Evolutionary conservation across 2,329 filamentous ascomycete species (phyloP), one percentile per base, ranked within the genome.

Genomic region (Nemania abortiva): DNA sequence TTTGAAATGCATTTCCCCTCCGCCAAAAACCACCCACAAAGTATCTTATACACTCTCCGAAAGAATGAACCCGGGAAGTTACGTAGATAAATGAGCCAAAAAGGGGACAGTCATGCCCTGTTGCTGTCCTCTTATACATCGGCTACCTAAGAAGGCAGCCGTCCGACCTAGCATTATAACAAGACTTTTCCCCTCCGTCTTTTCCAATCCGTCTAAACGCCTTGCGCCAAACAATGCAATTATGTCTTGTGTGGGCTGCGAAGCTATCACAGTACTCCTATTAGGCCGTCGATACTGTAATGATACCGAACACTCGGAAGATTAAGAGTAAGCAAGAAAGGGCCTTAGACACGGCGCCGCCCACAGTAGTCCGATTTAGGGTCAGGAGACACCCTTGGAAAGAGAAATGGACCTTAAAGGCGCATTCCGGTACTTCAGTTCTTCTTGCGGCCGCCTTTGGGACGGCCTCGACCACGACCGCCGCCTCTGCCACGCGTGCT

Each of bases 401-500:
- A 18, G 2, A 42, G 11, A 2, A 42, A 5, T 18, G 15, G 11
- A 11, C 11, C 6, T 15, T 18, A 20, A 11, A 50, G 24, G 5
- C 5, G 24, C 49, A 29, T n/a, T 6, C 22, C 11, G 22, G 15
- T 37, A 31, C 18, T 34, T 67, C 37, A 72, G 18, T 61, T 71
- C 61, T 72, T 76, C 63, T 76, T 77, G 1, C 75, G 70, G 1
- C 75, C 70, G 0, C 66, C 73, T 45, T 75, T 77, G 15, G 67
- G 73, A 29, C 75, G 72, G 18, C 75, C 76, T 1, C 77, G 69
- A 9, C 73, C 75, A 4, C 76, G 74, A n/a, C 50, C 50, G 24
- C 50, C 15, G 3, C 73, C 73, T 22, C 75, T 72, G n/a, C 74
- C 74, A 29, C 75, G 72, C 1, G 66, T 52, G 9, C 45, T 45